Evolutionary conservation across 192 early-diverging fungal species (phyloP).

Genomic region (Coemansia sp.): DNA sequence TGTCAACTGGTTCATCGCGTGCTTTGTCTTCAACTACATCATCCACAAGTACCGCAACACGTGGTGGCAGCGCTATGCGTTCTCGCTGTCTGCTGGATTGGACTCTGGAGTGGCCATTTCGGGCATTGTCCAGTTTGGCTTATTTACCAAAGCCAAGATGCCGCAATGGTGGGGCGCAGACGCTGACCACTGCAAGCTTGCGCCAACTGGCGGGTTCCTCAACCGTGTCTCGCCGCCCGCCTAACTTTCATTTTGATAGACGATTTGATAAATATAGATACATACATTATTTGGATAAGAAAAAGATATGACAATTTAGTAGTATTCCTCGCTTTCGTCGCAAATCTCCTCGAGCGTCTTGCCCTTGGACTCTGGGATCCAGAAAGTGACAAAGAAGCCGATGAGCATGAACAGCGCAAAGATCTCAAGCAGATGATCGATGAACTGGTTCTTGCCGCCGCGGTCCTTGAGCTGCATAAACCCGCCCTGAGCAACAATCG

Average conservation of each 20-base stretch:
- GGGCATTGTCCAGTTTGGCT: slow-evolving; percentile 47
- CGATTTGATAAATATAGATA: slow-evolving; percentile 17
- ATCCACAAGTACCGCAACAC: slow-evolving; percentile 62
- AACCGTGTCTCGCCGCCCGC: slow-evolving; percentile 9
- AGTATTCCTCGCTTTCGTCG: slow-evolving; percentile 16
- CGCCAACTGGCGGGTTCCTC: slow-evolving; percentile 87
- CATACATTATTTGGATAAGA: background rate
- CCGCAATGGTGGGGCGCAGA: slow-evolving; percentile 53
- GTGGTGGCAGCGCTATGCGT: slow-evolving; percentile 67
- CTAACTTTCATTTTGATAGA: slow-evolving; percentile 1
- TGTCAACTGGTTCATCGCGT: slow-evolving; percentile 70
- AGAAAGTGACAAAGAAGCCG: slow-evolving; percentile 59
- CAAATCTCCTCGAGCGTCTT: slow-evolving; percentile 55
- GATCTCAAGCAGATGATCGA: slow-evolving; percentile 65
- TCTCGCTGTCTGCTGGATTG: slow-evolving; percentile 53
- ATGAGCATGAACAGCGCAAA: slow-evolving; percentile 77
- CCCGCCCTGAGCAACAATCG: slow-evolving; percentile 72
- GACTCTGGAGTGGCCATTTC: slow-evolving; percentile 53
- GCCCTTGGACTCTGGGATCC: slow-evolving; percentile 55
- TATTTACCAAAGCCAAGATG: slow-evolving; percentile 47
- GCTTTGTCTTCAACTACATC: slow-evolving; percentile 67
- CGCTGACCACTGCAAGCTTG: slow-evolving; percentile 96
- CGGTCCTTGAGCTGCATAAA: slow-evolving; percentile 71
- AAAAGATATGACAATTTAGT: background rate
- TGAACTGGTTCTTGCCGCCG: slow-evolving; percentile 64